Base-by-base conservation (phyloP, 495 filamentous ascomycete genomes). In the Saxispiralis lemnorum region DNA sequence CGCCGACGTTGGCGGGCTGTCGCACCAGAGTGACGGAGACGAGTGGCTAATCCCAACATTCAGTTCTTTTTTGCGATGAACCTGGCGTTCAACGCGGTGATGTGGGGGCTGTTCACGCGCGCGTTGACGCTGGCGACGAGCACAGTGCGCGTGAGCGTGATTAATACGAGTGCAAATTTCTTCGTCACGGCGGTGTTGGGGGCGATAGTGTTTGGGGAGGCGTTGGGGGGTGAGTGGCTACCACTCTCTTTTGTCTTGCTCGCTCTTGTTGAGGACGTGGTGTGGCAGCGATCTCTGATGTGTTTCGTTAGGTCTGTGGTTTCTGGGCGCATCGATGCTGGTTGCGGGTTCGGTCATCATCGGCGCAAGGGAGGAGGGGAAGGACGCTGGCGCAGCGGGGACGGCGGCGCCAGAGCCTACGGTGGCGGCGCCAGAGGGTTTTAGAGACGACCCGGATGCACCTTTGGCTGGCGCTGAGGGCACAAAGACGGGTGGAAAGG, bases 91-190 rank as follows among this genome's bases (percentile, higher is more conserved):
- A 95, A 95, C 51, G 76, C 77, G 42, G 72, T 92, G 59, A 96
- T 95, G 88, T 96, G 88, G 88, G 74, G 81, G 0, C 71, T 96
- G 41, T 83, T 83, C 63, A 80, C 76, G 1, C 71, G 76, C n/a
- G 89, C 89, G 36, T 71, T 97, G 18, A 81, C 85, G 0, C 75
- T 77, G 21, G 81, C 79, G 1, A 67, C 78, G 31, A 92, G 83
- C 1, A 93, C 89, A 6, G 86, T 83, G 0, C 85, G 87, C 51
- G 89, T 93, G 35, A 81, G 78, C 30, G 81, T 97, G 58, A 78
- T 94, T 47, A 97, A 97, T 56, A 94, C 88, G 3, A 80, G 81
- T 18, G 67, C 82, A 11, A 97, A 97, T 65, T 97, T 97, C 65
- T 64, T 95, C 52, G 55, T 89, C 41, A 94, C 88, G 1, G 89